These are phyloP conservation scores for Choricystis sp. DNA, from an alignment of 139 green algal species.

Conservation along the genomic window DNA sequence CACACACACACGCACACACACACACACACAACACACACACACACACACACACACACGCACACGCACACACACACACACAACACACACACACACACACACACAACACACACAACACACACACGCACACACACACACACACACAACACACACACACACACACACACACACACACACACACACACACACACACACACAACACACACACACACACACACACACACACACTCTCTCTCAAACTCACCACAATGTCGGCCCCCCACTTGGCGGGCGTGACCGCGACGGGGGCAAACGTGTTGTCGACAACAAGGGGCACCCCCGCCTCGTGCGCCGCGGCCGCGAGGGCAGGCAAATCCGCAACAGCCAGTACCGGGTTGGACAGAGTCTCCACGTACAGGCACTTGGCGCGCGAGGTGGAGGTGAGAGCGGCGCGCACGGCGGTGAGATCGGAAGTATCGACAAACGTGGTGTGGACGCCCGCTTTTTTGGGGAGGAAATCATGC, in stretches of 20 bases:
- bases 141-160: too few species aligned
- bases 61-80: too few species aligned
- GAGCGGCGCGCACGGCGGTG: conserved; percentile 14
- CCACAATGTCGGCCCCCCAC: conserved; percentile 47
- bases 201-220: too few species aligned
- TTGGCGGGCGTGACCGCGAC: conserved; percentile 27
- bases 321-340: conserved; percentile 30
- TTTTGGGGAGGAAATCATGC: conserved; percentile 34
- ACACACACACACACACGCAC: too few species aligned
- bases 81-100: too few species aligned
- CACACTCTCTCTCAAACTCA: too few species aligned
- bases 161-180: too few species aligned
- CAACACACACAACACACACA: too few species aligned
- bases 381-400: conserved; percentile 45
- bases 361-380: conserved; percentile 49
- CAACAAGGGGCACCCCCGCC: conserved; percentile 30
- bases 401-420: conserved; percentile 3
- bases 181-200: too few species aligned
- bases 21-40: too few species aligned
- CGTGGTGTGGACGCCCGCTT: conserved; percentile 32
- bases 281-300: conserved; percentile 69
- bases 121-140: too few species aligned
- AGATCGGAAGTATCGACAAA: conserved; percentile 52
- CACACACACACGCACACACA: too few species aligned
- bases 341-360: conserved; percentile 36